Evolutionary conservation across 352 stramenopile species (phyloP).

Genomic region (Peronospora destructor): DNA sequence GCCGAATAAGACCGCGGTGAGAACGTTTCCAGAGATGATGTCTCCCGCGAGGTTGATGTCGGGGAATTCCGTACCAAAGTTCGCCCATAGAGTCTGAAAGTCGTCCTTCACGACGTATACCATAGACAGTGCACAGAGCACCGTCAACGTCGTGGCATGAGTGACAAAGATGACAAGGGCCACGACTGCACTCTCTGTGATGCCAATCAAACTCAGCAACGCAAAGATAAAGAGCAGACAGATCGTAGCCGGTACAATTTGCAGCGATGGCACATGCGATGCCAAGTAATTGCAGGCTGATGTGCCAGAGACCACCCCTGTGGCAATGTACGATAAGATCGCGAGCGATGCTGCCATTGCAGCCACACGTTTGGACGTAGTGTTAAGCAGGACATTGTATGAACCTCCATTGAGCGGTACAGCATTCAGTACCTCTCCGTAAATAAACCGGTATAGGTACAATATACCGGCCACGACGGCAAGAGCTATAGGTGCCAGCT

Average conservation of each 20-base stretch:
- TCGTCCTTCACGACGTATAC: conserved; percentile 80
- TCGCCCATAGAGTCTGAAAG: conserved; percentile 68
- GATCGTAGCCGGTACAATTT: conserved; percentile 73
- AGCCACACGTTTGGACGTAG: conserved; percentile 89
- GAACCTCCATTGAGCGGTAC: conserved; percentile 93
- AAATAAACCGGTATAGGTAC: conserved; percentile 90
- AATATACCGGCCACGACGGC: conserved; percentile 85
- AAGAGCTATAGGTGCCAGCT: conserved; percentile 87
- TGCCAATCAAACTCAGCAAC: conserved; percentile 86
- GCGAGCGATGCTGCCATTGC: conserved; percentile 90
- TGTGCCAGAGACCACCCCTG: conserved; percentile 83
- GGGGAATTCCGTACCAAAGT: conserved; percentile 82
- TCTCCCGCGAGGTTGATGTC: conserved; percentile 83
- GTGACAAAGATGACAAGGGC: conserved; percentile 89
- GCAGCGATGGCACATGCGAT: conserved; percentile 63
- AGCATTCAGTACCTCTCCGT: conserved; percentile 90
- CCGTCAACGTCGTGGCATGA: conserved; percentile 79
- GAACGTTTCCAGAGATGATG: conserved; percentile 70
- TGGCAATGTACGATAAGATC: conserved; percentile 95
- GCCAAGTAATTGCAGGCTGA: conserved; percentile 85
- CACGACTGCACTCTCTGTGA: conserved; percentile 89
- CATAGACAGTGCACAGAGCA: conserved; percentile 73
- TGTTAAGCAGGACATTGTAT: conserved; percentile 95
- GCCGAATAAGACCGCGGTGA: conserved; percentile 88
- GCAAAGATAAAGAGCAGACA: conserved; percentile 90